A percentile compares a stretch with the other conserved stretches of the same genome.
Evolutionary conservation across 139 green algal species (phyloP).

Genomic region (Picochlorum sp.): DNA sequence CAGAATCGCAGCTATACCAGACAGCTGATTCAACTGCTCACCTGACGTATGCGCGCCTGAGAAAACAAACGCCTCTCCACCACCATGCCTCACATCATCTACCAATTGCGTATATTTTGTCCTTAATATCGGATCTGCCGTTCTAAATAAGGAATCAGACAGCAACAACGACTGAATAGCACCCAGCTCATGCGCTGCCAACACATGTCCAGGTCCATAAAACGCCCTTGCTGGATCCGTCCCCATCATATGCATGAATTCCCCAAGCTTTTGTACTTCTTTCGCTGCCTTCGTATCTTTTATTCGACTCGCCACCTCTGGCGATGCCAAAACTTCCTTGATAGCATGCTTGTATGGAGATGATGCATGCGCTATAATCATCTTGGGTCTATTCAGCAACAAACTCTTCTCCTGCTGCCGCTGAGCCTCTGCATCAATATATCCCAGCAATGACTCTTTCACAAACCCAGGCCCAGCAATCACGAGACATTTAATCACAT

Average conservation of each 20-base stretch:
- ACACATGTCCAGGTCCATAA: constrained; percentile 80
- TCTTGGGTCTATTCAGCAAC: constrained; percentile 68
- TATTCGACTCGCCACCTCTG: constrained; percentile 38
- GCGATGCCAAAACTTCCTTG: constrained; percentile 62
- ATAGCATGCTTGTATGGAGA: constrained; percentile 85
- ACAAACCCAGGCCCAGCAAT: constrained; percentile 91
- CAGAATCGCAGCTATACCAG: constrained; percentile 79
- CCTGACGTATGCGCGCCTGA: constrained; percentile 60
- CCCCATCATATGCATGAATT: constrained; percentile 81
- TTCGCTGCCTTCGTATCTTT: constrained; percentile 81
- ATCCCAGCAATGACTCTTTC: constrained; percentile 82
- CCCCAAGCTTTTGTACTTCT: constrained; percentile 59
- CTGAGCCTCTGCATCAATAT: constrained; percentile 48
- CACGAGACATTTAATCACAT: constrained; percentile 82
- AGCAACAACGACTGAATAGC: constrained; percentile 72
- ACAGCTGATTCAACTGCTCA: constrained; percentile 82
- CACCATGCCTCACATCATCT: constrained; percentile 66
- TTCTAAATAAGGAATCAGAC: constrained; percentile 77
- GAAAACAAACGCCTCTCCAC: constrained; percentile 80
- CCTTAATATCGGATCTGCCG: constrained; percentile 54
- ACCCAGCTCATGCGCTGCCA: constrained; percentile 53
- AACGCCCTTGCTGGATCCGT: constrained; percentile 69
- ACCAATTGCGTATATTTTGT: constrained; percentile 63
- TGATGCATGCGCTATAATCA: constrained; percentile 63
- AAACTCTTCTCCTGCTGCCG: constrained; percentile 27